These are phyloP conservation scores for Fusarium nygamai DNA, from an alignment of 2,329 filamentous ascomycete genomes.

Conservation along the genomic window DNA sequence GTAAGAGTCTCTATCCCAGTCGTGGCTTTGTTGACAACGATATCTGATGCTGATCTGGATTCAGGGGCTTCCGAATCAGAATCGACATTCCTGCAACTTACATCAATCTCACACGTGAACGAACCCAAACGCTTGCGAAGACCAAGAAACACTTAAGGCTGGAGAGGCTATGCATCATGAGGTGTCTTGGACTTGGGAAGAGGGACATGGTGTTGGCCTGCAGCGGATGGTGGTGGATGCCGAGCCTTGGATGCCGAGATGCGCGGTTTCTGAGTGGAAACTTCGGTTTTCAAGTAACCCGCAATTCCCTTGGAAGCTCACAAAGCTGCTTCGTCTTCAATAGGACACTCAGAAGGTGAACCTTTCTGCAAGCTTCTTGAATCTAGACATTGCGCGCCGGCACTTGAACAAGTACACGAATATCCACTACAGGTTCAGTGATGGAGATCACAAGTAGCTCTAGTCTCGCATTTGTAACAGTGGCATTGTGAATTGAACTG, in stretches of 20 bases:
- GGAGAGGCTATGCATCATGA: accelerated
- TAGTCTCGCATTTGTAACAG: accelerated
- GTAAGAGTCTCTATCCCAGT: no score
- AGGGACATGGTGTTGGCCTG: background rate
- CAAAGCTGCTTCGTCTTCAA: accelerated
- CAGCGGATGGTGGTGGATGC: accelerated
- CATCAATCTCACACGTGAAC: accelerated
- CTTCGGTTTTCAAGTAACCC: accelerated
- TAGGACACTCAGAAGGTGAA: accelerated
- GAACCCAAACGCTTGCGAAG: accelerated
- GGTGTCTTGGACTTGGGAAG: accelerated
- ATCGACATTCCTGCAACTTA: background rate
- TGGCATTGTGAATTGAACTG: background rate
- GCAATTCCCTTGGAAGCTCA: accelerated
- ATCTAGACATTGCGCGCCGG: accelerated
- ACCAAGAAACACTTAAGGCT: accelerated
- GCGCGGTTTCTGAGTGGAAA: accelerated
- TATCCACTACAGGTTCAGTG: no score
- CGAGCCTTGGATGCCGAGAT: accelerated
- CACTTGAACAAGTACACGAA: background rate
- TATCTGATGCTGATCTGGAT: background rate
- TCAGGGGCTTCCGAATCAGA: background rate
- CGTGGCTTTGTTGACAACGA: no score
- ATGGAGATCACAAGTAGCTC: no score
- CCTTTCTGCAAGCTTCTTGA: no score